Evolutionary conservation across 345 rosid species (phyloP), one percentile per base, ranked within the genome.

Genomic region (Aethionema arabicum): DNA sequence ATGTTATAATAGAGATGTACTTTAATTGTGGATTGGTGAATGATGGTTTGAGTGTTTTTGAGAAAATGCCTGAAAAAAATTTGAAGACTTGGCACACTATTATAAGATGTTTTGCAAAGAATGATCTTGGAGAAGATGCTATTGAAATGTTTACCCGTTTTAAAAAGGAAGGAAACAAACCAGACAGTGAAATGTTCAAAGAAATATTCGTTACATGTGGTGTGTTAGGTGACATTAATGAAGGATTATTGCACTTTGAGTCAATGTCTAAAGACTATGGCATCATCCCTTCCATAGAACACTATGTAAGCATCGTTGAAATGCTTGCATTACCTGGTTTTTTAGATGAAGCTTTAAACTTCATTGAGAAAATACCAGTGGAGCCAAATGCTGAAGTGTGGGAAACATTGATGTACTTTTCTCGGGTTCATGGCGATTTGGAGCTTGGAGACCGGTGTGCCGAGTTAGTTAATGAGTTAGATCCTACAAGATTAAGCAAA

Each of bases 381-480:
- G 77, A 81, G 72, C 82, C 95, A 12, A 78, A 65, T 56, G 72
- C 62, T 51, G 84, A 82, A 59, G 75, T 87, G 40, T 89, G 95
- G 85, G 85, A 82, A 67, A 70, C 78, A 33, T 62, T 83, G 50
- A 85, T 88, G 96, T 76, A 77, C 59, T 74, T 75, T 4, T 71
- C 86, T 67, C 74, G 88, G 74, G 65, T 78, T 58, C 91, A 87
- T 36, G 91, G 91, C 13, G 63, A 81, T 55, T 52, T 68, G 58
- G 88, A 79, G 76, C 86, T 84, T 1, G 95, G 95, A 30, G 84
- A 79, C 72, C 78, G 69, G 4, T 92, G 95, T 61, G 84, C 93
- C 61, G 88, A 83, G 72, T 37, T 87, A 21, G 77, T 87, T 36
- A 76, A 77, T 59, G 69, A 72, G 57, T 38, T 82, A 61, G 98